These are phyloP conservation scores for Nitzschia sp. DNA, from an alignment of 108 stramenopile genomes.

Conservation along the genomic window DNA sequence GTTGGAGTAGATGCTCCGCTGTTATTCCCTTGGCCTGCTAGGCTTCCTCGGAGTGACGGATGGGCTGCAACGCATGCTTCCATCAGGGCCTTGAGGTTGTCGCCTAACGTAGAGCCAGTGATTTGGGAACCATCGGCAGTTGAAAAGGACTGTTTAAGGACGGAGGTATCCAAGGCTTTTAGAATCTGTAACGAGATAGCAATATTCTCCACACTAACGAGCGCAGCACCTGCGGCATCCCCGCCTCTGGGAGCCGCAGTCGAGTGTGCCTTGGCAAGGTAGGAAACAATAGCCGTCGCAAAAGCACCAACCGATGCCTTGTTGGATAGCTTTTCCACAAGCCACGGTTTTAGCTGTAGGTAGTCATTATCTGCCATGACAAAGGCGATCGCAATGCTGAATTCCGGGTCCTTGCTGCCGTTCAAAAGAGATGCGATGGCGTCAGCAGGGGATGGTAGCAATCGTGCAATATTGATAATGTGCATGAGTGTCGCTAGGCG, in stretches of 20 bases:
- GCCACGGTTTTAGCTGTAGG: slow-evolving; percentile 73
- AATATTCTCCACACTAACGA: slow-evolving; percentile 80
- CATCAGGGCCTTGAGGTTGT: slow-evolving; percentile 64
- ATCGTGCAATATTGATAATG: slow-evolving; percentile 73
- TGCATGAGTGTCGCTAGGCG: slow-evolving; percentile 74
- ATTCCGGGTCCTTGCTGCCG: slow-evolving; percentile 83
- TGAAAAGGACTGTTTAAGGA: slow-evolving; percentile 51
- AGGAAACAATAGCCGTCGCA: slow-evolving; percentile 58
- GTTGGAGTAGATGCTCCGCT: slow-evolving; percentile 27
- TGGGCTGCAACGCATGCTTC: slow-evolving; percentile 61
- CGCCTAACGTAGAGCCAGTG: slow-evolving; percentile 48
- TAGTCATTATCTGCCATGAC: slow-evolving; percentile 86
- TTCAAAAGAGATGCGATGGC: slow-evolving; percentile 65
- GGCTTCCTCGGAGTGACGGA: slow-evolving; percentile 49
- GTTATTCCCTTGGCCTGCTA: slow-evolving; percentile 20
- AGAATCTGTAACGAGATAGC: slow-evolving; percentile 58
- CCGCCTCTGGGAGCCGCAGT: slow-evolving; percentile 50
- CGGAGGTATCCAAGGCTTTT: slow-evolving; percentile 47
- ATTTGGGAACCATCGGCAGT: slow-evolving; percentile 31
- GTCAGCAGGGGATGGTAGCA: slow-evolving; percentile 69
- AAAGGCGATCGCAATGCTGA: slow-evolving; percentile 78
- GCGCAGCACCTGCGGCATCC: slow-evolving; percentile 37
- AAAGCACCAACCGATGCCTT: slow-evolving; percentile 41
- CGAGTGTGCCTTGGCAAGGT: slow-evolving; percentile 62
- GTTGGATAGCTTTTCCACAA: slow-evolving; percentile 61